Evolutionary conservation across 2,329 filamentous ascomycete genomes (phyloP).

Genomic region (Arthrobotrys entomopaga): DNA sequence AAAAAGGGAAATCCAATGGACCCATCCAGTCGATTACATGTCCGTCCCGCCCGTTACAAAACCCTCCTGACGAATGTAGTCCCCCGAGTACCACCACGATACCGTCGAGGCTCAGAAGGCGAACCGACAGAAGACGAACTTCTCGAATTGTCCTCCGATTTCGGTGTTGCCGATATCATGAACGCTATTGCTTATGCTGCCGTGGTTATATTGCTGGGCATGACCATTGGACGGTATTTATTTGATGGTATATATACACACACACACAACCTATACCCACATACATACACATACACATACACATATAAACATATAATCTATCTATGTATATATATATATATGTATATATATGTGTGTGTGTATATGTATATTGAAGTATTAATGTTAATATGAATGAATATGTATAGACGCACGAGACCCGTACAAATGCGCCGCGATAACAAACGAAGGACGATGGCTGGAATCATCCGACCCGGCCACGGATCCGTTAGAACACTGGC

Average conservation of each 20-base stretch:
- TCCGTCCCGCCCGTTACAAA: constrained; percentile 31
- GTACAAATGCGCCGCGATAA: constrained; percentile 67
- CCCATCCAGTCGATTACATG: constrained; percentile 4
- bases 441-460: constrained; percentile 68
- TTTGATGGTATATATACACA: constrained; percentile 14
- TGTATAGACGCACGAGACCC: constrained; percentile 64
- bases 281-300: too few relatives aligned
- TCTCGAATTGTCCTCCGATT: neutral
- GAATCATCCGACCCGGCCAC: constrained; percentile 56
- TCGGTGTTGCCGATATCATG: neutral
- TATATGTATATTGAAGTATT: neutral
- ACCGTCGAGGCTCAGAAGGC: constrained; percentile 4
- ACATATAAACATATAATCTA: too few relatives aligned
- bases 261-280: too few relatives aligned
- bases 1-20: too few relatives aligned
- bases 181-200: constrained; percentile 17
- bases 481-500: constrained; percentile 67
- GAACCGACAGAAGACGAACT: constrained; percentile 6
- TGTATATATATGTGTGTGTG: too few relatives aligned
- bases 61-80: neutral
- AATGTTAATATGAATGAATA: constrained; percentile 4
- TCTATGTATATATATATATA: too few relatives aligned
- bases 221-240: constrained; percentile 16
- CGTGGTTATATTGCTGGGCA: constrained; percentile 19
- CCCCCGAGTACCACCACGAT: constrained; percentile 24